These are phyloP conservation scores for Silene vulgaris DNA, from an alignment of 179 eudicot genomes.

Conservation along the genomic window DNA sequence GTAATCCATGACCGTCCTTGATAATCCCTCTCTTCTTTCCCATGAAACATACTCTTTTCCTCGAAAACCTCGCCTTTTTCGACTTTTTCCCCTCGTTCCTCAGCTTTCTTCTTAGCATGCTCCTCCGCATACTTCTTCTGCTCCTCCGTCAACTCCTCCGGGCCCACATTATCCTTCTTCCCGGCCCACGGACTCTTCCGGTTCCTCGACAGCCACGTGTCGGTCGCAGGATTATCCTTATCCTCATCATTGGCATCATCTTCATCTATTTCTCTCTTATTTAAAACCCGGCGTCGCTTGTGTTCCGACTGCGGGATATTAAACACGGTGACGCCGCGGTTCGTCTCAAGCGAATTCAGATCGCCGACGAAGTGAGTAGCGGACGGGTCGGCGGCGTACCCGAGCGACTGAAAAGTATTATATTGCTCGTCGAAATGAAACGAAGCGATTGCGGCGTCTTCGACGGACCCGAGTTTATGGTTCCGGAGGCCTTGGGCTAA, in stretches of 20 bases:
- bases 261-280: slow-evolving; percentile 30
- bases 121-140: slow-evolving; percentile 95
- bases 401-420: slow-evolving; percentile 67
- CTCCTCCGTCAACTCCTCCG: slow-evolving; percentile 67
- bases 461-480: slow-evolving; percentile 84
- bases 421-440: slow-evolving; percentile 82
- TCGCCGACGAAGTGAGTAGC: slow-evolving; percentile 53
- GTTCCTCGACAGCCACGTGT: slow-evolving; percentile 68
- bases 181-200: slow-evolving; percentile 84
- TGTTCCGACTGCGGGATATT: slow-evolving; percentile 72
- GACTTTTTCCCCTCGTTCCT: slow-evolving; percentile 39
- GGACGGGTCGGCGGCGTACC: slow-evolving; percentile 85
- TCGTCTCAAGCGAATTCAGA: slow-evolving; percentile 36
- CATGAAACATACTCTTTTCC: slow-evolving; percentile 73
- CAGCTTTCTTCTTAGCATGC: slow-evolving; percentile 63
- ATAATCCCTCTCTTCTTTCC: slow-evolving; percentile 88
- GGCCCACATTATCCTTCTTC: slow-evolving; percentile 57
- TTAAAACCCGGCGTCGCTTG: slow-evolving; percentile 41
- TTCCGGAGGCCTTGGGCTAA: slow-evolving; percentile 82
- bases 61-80: slow-evolving; percentile 43
- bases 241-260: slow-evolving; percentile 19
- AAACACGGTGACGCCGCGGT: slow-evolving; percentile 55
- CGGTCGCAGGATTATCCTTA: slow-evolving; percentile 62
- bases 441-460: slow-evolving; percentile 59
- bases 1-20: slow-evolving; percentile 93